Conservation (phyloP, 495 filamentous ascomycete genomes). For the Neurospora africana region DNA sequence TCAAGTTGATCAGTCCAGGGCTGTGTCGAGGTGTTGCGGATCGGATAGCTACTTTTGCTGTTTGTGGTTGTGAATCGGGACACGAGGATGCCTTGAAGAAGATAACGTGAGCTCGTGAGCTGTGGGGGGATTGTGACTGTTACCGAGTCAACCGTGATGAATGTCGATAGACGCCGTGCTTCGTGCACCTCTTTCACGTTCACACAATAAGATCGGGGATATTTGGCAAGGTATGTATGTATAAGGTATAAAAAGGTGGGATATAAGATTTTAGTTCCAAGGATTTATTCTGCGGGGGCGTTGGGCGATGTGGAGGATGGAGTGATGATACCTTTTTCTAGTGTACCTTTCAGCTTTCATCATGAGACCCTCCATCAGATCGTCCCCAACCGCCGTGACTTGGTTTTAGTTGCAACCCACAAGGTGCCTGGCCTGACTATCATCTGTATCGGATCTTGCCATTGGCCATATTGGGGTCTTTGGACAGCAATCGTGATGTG, state of each 20-base stretch:
- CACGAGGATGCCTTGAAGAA: not conserved
- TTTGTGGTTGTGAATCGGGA: not conserved
- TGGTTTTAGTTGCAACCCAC: not conserved
- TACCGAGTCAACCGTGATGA: not conserved
- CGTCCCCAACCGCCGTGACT: not conserved
- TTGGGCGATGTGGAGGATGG: not conserved
- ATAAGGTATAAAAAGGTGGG: not conserved
- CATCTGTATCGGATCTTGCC: not conserved
- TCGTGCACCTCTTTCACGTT: not conserved
- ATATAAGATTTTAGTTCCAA: not conserved
- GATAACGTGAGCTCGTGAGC: not conserved
- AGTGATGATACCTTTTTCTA: not conserved
- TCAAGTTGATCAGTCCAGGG: not conserved
- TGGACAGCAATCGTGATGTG: not conserved
- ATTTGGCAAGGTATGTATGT: not conserved
- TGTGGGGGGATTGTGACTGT: not conserved
- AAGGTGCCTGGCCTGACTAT: not conserved
- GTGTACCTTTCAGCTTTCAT: not conserved
- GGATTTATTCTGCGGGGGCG: not conserved
- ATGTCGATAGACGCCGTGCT: not conserved
- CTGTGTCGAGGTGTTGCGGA: not conserved
- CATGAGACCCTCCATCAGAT: not conserved
- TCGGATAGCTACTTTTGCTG: not conserved
- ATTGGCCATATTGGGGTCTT: not conserved
- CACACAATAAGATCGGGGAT: not conserved